Evolutionary conservation across 768 basidiomycete genomes (phyloP), one percentile per base, ranked within the genome.

Genomic region (Russula griseocarnosa): DNA sequence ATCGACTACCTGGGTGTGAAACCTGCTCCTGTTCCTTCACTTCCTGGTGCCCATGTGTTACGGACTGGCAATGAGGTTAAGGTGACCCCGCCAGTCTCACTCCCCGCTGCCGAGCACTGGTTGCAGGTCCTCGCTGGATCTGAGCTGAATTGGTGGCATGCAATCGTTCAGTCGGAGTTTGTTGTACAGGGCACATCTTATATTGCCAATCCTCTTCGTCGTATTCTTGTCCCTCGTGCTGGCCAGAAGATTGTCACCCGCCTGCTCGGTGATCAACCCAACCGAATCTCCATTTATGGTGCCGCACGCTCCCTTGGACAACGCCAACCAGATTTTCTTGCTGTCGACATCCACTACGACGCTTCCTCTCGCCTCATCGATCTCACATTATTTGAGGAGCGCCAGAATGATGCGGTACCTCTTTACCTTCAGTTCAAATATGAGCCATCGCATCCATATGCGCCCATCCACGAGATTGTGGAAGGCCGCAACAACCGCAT

Each of bases 391-490:
- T 87, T 80, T 72, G 95, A 98, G 74, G 94, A 96, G 67, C 88
- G 94, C 51, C 82, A 75, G 18, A 86, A 83, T 34, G 81, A 79
- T 32, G 83, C 90, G 3, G 84, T 98, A 32, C 92, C 95, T 24
- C 86, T 99, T 30, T 71, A 76, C 50, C 83, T 99, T 69, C 81
- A 86, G 67, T 98, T 94, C 82, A 74, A 80, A 63, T 98, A 98
- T 77, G 85, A 87, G 69, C 94, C 95, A 7, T 85, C 89, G 8
- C 86, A 86, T 77, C 93, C 92, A 47, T 97, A 82, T 66, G 88
- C 90, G 2, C 94, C 97, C 26, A 94, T 99, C 69, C 95, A 96
- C 71, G 97, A 98, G 74, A 77, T 96, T 62, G 83, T 86, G 5
- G 80, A 82, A 10, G 90, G 83, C 65, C 87, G 95, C 69, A 98